Percentiles rank a stretch among this genome's conserved stretches.
These are phyloP conservation scores for Kitagawia praeruptora DNA, from an alignment of 129 eudicot genomes.

Conservation along the genomic window DNA sequence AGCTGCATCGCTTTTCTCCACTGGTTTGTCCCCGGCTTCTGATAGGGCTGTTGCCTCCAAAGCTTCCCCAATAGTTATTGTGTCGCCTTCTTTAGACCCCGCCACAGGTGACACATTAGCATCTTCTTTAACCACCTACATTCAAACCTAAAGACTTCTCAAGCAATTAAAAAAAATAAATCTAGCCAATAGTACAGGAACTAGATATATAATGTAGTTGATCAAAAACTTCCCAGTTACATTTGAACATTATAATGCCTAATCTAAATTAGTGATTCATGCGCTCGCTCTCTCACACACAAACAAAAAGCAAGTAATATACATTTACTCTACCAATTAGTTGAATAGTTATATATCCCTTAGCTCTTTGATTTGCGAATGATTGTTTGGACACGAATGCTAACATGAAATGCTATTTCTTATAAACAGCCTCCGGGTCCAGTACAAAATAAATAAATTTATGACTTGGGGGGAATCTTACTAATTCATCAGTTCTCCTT, in stretches of 20 bases:
- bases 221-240: background rate
- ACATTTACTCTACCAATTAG: background rate
- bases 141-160: constrained; percentile 5
- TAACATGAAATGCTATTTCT: background rate
- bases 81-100: background rate
- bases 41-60: constrained; percentile 55
- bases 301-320: background rate
- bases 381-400: background rate
- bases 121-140: background rate
- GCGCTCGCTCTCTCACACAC: background rate
- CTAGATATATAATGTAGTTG: background rate
- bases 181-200: background rate
- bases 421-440: too few relatives aligned
- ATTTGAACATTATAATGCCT: background rate
- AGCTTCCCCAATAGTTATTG: constrained; percentile 80
- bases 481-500: background rate
- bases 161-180: background rate
- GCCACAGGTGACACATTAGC: background rate
- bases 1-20: constrained; percentile 66
- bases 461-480: background rate
- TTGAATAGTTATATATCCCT: background rate
- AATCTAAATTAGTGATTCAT: too few relatives aligned
- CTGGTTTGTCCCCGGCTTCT: constrained; percentile 46
- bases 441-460: background rate
- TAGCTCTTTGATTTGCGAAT: background rate